These are phyloP conservation scores for Alternaria arbusti DNA, from an alignment of 2,329 filamentous ascomycete genomes.

Conservation along the genomic window DNA sequence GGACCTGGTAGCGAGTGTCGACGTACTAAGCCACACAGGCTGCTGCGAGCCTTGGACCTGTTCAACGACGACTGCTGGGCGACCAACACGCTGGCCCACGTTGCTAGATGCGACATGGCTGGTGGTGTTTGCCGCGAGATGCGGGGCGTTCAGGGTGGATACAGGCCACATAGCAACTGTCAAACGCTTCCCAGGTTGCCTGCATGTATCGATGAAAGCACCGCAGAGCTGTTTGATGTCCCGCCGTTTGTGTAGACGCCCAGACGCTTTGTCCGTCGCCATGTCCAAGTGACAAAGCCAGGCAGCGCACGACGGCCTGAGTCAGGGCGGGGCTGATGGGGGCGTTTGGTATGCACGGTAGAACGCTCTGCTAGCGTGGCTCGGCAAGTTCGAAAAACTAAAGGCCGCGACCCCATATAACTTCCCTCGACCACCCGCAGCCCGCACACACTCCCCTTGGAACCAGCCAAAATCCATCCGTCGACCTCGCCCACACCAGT, in stretches of 20 bases:
- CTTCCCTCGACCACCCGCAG: conserved; percentile 21
- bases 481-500: conserved; percentile 23
- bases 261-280: conserved; percentile 2
- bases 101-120: not conserved
- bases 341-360: conserved; percentile 5
- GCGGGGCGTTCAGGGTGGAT: not conserved
- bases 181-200: not conserved
- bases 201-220: not conserved
- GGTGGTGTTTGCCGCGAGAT: not conserved
- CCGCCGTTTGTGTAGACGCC: not conserved
- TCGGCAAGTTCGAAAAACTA: conserved; percentile 24
- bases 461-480: conserved; percentile 30
- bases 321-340: conserved; percentile 3
- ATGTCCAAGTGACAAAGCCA: not conserved
- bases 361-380: conserved; percentile 12
- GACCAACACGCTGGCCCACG: not conserved
- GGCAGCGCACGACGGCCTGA: not conserved
- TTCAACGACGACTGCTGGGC: not conserved
- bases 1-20: not conserved
- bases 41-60: not conserved
- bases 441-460: conserved; percentile 25
- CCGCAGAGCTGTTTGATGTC: not conserved
- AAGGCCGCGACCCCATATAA: conserved; percentile 23
- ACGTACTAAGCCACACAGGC: not conserved
- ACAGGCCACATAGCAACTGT: not conserved